Percentiles rank a stretch among this genome's conserved stretches.
Evolutionary conservation across 192 early-diverging fungal species (phyloP).

Genomic region (Mortierella claussenii): DNA sequence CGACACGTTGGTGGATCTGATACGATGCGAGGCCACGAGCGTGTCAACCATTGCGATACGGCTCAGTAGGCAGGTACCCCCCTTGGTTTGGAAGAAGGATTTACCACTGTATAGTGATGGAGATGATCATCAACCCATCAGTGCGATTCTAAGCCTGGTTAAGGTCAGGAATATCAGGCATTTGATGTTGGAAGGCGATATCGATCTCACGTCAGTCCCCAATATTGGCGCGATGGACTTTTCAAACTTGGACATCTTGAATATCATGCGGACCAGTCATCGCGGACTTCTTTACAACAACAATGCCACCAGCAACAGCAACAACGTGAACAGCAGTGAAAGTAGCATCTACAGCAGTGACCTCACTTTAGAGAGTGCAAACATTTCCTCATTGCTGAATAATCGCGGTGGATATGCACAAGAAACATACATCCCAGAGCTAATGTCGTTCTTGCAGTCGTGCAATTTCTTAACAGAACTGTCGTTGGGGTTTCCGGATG

Average conservation of each 20-base stretch:
- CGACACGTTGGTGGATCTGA: not conserved
- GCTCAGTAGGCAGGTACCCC: constrained; percentile 12
- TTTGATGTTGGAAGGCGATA: constrained; percentile 28
- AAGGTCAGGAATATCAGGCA: constrained; percentile 31
- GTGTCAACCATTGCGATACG: constrained; percentile 19
- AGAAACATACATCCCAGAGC: constrained; percentile 30
- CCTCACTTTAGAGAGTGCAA: not conserved
- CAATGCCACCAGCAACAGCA: not conserved
- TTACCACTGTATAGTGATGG: not conserved
- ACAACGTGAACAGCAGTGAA: not conserved
- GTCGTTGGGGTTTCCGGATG: constrained; percentile 30
- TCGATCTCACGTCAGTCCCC: constrained; percentile 32
- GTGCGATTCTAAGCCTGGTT: constrained; percentile 19
- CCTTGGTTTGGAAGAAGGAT: constrained; percentile 24
- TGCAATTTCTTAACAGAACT: constrained; percentile 25
- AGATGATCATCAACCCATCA: constrained; percentile 21
- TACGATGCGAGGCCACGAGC: constrained; percentile 1
- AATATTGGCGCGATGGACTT: constrained; percentile 45
- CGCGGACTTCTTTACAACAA: constrained; percentile 10
- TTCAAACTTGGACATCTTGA: constrained; percentile 34
- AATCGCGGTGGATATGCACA: not conserved
- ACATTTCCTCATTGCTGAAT: not conserved
- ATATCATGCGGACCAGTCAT: constrained; percentile 34
- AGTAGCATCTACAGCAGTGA: constrained; percentile 9
- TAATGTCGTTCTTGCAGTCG: constrained; percentile 21